A percentile compares a stretch with the other conserved stretches of the same genome.
Evolutionary conservation across 768 basidiomycete species (phyloP).

Genomic region (Baorangia bicolor): DNA sequence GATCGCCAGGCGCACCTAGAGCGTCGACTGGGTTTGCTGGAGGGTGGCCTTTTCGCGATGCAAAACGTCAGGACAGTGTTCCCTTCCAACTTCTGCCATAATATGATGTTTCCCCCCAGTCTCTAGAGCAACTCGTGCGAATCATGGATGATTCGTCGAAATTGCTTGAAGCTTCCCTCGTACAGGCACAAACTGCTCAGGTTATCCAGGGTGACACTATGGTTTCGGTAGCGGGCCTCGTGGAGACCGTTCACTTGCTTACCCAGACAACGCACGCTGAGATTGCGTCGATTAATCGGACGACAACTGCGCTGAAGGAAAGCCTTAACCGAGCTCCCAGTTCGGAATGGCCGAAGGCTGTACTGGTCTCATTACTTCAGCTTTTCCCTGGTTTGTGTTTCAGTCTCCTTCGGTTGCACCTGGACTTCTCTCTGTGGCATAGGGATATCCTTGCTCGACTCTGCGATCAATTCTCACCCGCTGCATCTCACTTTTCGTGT

Average conservation of each 20-base stretch:
- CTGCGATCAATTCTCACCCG: constrained; percentile 25
- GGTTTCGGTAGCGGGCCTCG: constrained; percentile 37
- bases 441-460: constrained; percentile 13
- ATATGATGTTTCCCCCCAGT: constrained; percentile 21
- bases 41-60: constrained; percentile 25
- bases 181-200: constrained; percentile 33
- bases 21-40: constrained; percentile 27
- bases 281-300: constrained; percentile 47
- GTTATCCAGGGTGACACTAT: constrained; percentile 38
- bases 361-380: constrained; percentile 11
- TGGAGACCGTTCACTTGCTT: constrained; percentile 37
- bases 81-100: constrained; percentile 8
- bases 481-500: constrained; percentile 27
- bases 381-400: constrained; percentile 25
- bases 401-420: background rate
- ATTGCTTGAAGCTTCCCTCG: constrained; percentile 33
- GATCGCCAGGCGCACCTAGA: constrained; percentile 31
- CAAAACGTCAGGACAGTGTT: constrained; percentile 28
- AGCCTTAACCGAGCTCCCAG: constrained; percentile 22
- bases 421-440: background rate
- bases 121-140: constrained; percentile 17
- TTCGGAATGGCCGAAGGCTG: constrained; percentile 24
- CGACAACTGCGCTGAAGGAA: constrained; percentile 34
- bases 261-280: constrained; percentile 41
- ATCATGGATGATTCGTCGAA: constrained; percentile 23